Conservation (phyloP, 2,329 filamentous ascomycete species). For the Colletotrichum gigasporum region DNA sequence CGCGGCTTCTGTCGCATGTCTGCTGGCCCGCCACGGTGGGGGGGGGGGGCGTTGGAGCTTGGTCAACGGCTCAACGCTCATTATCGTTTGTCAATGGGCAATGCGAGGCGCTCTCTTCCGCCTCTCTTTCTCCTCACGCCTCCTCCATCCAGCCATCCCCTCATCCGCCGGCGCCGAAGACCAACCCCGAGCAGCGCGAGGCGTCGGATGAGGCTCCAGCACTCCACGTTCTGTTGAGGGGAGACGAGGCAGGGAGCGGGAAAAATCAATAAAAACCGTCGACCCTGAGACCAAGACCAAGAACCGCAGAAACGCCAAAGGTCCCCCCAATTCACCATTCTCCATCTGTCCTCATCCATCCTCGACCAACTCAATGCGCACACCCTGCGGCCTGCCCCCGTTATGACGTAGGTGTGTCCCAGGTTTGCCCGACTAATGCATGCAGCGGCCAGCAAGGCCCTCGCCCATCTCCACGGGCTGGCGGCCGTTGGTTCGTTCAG, state of each 20-base stretch:
- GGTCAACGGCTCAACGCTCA: no score
- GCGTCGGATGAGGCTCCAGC: conserved; percentile 16
- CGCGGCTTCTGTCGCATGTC: conserved; percentile 24
- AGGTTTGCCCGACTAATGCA: conserved; percentile 23
- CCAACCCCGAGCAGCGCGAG: conserved; percentile 4
- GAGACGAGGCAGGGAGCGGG: conserved; percentile 1
- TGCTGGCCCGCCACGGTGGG: conserved; percentile 1
- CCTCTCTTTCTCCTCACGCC: neutral
- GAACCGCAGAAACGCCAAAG: no score
- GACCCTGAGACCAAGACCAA: conserved; percentile 14
- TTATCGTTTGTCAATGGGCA: neutral
- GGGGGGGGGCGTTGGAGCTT: neutral
- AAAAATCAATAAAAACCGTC: conserved; percentile 4
- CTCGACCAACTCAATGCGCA: conserved; percentile 22
- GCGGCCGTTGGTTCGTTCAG: conserved; percentile 16
- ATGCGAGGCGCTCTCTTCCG: neutral
- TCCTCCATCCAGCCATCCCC: neutral
- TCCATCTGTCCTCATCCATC: conserved; percentile 27
- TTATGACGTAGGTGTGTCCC: conserved; percentile 29
- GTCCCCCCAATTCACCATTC: conserved; percentile 11
- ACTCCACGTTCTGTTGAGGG: conserved; percentile 5
- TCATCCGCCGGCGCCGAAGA: conserved; percentile 5
- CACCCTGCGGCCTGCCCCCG: conserved; percentile 9
- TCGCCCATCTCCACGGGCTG: conserved; percentile 22
- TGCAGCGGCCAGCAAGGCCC: no score